A percentile compares a stretch with the other conserved stretches of the same genome.
These are phyloP conservation scores for Monilinia polystroma DNA, from an alignment of 2,329 filamentous ascomycete species.

Conservation along the genomic window DNA sequence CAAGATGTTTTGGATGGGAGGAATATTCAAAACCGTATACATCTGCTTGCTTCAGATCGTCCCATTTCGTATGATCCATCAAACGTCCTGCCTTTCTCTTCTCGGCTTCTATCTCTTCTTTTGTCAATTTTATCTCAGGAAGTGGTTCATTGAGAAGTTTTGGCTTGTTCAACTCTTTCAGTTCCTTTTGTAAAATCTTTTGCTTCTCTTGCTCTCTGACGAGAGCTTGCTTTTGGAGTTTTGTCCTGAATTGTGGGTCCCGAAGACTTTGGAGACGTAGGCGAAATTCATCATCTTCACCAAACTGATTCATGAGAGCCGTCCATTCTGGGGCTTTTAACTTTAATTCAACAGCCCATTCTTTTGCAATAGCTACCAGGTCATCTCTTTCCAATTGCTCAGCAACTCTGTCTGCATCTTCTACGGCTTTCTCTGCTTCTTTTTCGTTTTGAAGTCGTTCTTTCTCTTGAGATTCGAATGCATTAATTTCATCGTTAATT, in stretches of 20 bases:
- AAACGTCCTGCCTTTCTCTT: slow-evolving; percentile 33
- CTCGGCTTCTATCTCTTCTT: slow-evolving; percentile 33
- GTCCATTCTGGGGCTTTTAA: slow-evolving; percentile 17
- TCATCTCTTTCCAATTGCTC: slow-evolving; percentile 26
- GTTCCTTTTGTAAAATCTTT: slow-evolving; percentile 13
- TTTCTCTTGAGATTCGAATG: slow-evolving; percentile 31
- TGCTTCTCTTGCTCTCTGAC: slow-evolving; percentile 18
- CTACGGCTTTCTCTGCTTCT: slow-evolving; percentile 28
- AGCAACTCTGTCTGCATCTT: slow-evolving; percentile 27
- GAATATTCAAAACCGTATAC: slow-evolving; percentile 63
- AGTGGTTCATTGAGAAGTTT: slow-evolving; percentile 32
- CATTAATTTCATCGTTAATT: slow-evolving; percentile 33
- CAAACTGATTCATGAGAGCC: slow-evolving; percentile 15
- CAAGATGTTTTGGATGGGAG: slow-evolving; percentile 55
- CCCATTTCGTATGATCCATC: slow-evolving; percentile 35
- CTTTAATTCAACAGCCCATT: slow-evolving; percentile 18
- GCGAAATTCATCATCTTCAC: slow-evolving; percentile 13
- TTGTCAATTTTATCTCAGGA: slow-evolving; percentile 29
- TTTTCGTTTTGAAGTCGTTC: slow-evolving; percentile 26
- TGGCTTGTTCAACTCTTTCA: slow-evolving; percentile 20
- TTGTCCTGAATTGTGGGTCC: slow-evolving; percentile 25
- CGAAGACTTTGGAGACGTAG: slow-evolving; percentile 23
- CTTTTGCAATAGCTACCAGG: slow-evolving; percentile 9
- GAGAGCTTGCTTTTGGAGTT: slow-evolving; percentile 21
- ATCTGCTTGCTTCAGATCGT: slow-evolving; percentile 54